Evolutionary conservation across 2,329 filamentous ascomycete species (phyloP).

Genomic region (Zymoseptoria tritici): DNA sequence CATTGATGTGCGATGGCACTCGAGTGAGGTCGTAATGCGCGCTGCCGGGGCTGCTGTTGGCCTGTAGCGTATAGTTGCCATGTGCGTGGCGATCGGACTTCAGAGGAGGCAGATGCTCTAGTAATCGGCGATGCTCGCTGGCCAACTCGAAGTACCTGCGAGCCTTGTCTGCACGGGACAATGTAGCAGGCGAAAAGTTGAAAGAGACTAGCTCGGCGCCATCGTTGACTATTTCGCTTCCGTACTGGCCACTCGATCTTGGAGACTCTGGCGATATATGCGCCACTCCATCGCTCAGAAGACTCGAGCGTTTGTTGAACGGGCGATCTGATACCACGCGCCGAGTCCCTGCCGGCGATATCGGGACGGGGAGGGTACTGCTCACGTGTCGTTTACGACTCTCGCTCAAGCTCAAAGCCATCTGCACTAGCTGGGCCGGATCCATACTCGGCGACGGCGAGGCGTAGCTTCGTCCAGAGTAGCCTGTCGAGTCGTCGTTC

Average conservation of each 20-base stretch:
- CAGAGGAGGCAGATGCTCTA: slow-evolving; percentile 72
- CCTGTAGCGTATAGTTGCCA: slow-evolving; percentile 34
- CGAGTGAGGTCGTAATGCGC: slow-evolving; percentile 34
- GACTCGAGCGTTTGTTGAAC: slow-evolving; percentile 4
- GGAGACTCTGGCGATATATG: slow-evolving; percentile 4
- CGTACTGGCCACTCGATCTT: slow-evolving; percentile 6
- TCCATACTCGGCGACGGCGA: slow-evolving; percentile 54
- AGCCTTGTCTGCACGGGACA: slow-evolving; percentile 75
- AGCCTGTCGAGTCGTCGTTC: slow-evolving; percentile 6
- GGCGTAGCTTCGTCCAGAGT: slow-evolving; percentile 1
- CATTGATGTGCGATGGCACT: slow-evolving; percentile 31
- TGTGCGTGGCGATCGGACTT: slow-evolving; percentile 40
- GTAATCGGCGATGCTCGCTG: slow-evolving; percentile 70
- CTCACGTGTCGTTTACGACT: slow-evolving; percentile 58
- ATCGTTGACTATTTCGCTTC: slow-evolving; percentile 2
- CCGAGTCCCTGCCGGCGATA: slow-evolving; percentile 44
- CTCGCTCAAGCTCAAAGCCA: slow-evolving; percentile 84
- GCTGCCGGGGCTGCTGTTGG: slow-evolving; percentile 36
- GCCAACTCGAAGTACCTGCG: slow-evolving; percentile 79
- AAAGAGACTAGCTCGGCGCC: slow-evolving; percentile 45
- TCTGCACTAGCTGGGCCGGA: slow-evolving; percentile 81
- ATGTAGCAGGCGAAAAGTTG: slow-evolving; percentile 69
- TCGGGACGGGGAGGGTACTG: slow-evolving; percentile 48
- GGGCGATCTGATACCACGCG: slow-evolving; percentile 47
- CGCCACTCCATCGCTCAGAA: slow-evolving; percentile 6